These are phyloP conservation scores for Amaranthus hypochondriacus DNA, from an alignment of 148 eudicot genomes.

Conservation along the genomic window DNA sequence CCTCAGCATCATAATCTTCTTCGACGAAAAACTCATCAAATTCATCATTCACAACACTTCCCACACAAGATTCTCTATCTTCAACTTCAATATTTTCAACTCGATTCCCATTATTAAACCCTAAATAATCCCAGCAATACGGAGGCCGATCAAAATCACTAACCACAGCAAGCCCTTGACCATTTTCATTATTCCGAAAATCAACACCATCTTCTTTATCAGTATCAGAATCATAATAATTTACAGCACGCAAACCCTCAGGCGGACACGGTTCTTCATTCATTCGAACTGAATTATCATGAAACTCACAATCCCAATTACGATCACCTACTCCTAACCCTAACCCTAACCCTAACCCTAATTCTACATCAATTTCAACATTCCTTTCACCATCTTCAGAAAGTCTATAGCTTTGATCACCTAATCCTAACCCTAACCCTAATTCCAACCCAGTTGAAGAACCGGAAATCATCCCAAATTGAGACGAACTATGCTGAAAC, in stretches of 20 bases:
- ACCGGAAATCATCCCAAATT: slow-evolving; percentile 5
- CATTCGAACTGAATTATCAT: background rate
- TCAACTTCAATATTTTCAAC: background rate
- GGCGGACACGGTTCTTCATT: slow-evolving; percentile 17
- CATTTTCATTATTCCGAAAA: background rate
- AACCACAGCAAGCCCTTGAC: slow-evolving; percentile 28
- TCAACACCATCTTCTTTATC: slow-evolving; percentile 43
- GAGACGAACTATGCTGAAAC: slow-evolving; percentile 29
- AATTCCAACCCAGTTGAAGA: slow-evolving; percentile 7
- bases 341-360: slow-evolving; percentile 41
- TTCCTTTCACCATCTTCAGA: slow-evolving; percentile 13
- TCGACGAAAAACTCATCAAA: slow-evolving; percentile 14
- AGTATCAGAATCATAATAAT: slow-evolving; percentile 59
- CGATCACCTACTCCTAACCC: background rate
- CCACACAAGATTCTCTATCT: slow-evolving; percentile 31
- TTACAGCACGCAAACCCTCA: slow-evolving; percentile 58
- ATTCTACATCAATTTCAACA: slow-evolving; percentile 33
- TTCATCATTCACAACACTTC: slow-evolving; percentile 16
- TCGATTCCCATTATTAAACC: slow-evolving; percentile 33
- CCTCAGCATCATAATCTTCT: slow-evolving; percentile 6
- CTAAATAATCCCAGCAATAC: slow-evolving; percentile 49
- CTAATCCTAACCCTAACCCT: slow-evolving; percentile 13
- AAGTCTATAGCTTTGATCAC: slow-evolving; percentile 20
- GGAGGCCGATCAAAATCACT: slow-evolving; percentile 43
- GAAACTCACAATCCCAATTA: background rate